Evolutionary conservation across 306 rosid species (phyloP).

Genomic region (Citrullus colocynthis): DNA sequence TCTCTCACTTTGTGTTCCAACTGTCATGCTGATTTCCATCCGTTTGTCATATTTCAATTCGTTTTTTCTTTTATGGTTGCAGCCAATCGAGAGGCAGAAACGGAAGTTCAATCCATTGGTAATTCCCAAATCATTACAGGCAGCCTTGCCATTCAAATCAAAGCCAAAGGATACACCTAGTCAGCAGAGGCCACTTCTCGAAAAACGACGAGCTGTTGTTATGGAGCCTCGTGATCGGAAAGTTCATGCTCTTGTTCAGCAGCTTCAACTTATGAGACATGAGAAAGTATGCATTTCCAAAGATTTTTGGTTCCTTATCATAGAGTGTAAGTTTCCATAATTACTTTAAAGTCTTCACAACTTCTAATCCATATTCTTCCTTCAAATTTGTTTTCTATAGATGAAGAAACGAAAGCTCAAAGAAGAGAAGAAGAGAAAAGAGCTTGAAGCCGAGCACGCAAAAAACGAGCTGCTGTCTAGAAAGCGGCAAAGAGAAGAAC

Average conservation of each 20-base stretch:
- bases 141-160: conserved; percentile 56
- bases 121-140: conserved; percentile 60
- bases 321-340: background rate
- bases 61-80: conserved; percentile 3
- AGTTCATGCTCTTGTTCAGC: conserved; percentile 56
- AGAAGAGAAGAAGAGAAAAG: conserved; percentile 55
- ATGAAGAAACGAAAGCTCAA: conserved; percentile 56
- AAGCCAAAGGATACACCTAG: conserved; percentile 54
- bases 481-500: conserved; percentile 83
- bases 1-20: background rate
- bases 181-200: conserved; percentile 35
- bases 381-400: conserved; percentile 24
- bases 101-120: conserved; percentile 79
- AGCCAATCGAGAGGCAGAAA: conserved; percentile 70
- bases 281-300: conserved; percentile 34
- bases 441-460: conserved; percentile 38
- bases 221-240: conserved; percentile 62
- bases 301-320: background rate
- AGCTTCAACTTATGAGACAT: conserved; percentile 32
- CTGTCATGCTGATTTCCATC: background rate
- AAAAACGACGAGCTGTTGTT: conserved; percentile 54
- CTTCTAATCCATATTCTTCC: background rate
- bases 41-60: background rate
- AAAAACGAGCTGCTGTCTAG: conserved; percentile 48
- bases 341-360: too few relatives aligned